A percentile compares a stretch with the other conserved stretches of the same genome.
These are phyloP conservation scores for Naegleria lovaniensis DNA, from an alignment of 208 protist genomes.

Conservation along the genomic window DNA sequence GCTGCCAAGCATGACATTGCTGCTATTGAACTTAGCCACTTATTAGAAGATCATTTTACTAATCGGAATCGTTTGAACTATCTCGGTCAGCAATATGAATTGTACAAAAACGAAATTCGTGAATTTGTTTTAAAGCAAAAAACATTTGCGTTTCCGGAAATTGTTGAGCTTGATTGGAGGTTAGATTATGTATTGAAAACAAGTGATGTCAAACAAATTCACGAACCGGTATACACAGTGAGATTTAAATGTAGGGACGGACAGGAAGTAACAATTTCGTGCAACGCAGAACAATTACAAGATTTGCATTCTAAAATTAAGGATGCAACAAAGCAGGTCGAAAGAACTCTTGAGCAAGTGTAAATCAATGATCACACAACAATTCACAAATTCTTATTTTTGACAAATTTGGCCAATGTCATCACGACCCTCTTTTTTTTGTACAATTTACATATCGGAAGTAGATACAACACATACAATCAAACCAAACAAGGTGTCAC, in stretches of 20 bases:
- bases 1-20: not conserved
- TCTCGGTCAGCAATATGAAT: not conserved
- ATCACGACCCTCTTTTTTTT: too few species aligned
- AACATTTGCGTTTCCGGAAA: not conserved
- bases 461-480: too few species aligned
- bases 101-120: not conserved
- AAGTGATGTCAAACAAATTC: not conserved
- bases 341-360: not conserved
- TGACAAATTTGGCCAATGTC: too few species aligned
- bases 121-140: not conserved
- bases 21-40: not conserved
- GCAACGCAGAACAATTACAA: conserved; percentile 18
- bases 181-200: conserved; percentile 21
- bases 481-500: too few species aligned
- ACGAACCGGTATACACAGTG: conserved; percentile 12
- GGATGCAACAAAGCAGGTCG: not conserved
- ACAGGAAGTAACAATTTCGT: conserved; percentile 2
- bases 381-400: too few species aligned
- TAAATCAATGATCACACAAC: not conserved
- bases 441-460: too few species aligned
- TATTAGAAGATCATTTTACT: not conserved
- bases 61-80: not conserved
- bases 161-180: not conserved
- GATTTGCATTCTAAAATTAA: conserved; percentile 20
- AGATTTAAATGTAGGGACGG: not conserved